Base-by-base conservation (phyloP, 2,329 filamentous ascomycete genomes). In the Fusarium coffeatum region DNA sequence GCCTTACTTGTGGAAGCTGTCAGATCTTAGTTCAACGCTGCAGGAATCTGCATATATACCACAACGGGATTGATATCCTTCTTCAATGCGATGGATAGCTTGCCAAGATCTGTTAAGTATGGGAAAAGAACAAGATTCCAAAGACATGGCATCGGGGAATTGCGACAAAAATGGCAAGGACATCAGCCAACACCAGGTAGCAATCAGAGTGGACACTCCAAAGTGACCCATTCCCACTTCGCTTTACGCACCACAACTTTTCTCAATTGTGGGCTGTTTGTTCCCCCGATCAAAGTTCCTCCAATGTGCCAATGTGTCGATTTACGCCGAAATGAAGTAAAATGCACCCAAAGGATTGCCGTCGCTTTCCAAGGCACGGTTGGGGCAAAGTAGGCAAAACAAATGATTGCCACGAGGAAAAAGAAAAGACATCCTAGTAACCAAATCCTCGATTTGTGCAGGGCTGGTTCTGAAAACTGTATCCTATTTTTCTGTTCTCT, bases 181-280 rank as follows among this genome's bases (percentile, higher is more conserved):
- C n/a, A 42, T 28, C n/a, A 7, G 16, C n/a, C 32, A 48, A 47
- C 25, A n/a, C 30, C 58, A 18, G 37, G 61, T 64, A 42, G 51
- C 47, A 64, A 64, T 59, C n/a, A 23, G 15, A 56, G 61, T 64
- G 61, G 61, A 49, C 59, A 45, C 59, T 6, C 8, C 9, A n/a
- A n/a, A 27, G 18, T 37, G 41, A 28, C 23, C 15, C 46, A 25
- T 27, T 51, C n/a, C 49, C 18, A 20, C 37, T 37, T 23, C 37
- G 20, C n/a, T 15, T 30, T 4, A 30, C 28, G 28, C 28, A 30
- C 28, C 30, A 32, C 42, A 15, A 56, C 2, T 40, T 46, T 40
- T 43, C 56, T 25, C 16, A 40, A 23, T 20, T 62, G 56, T 59
- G 59, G 61, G 59, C 59, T 64, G 61, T 41, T 64, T 49, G 47